Percentiles rank a stretch among this genome's conserved stretches.
phyloP scores from a whole-genome alignment of 768 basidiomycete genomes.

The Krasilnikovozyma curviuscula region DNA sequence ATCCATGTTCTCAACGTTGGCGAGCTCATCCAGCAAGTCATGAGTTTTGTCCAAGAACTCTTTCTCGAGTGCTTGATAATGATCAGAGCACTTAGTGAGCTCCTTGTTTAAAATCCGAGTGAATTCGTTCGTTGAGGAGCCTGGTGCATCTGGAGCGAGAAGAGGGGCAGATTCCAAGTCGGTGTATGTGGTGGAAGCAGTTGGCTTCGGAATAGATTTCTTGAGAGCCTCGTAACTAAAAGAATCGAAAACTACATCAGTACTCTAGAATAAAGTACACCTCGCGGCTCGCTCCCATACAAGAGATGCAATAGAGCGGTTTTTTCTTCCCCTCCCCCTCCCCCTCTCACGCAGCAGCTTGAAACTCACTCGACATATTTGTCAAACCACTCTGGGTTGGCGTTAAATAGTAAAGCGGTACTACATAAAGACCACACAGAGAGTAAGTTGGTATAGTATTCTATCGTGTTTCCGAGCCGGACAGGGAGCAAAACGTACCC shows the following conservation, averaged over 20 bases:
- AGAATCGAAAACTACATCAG: background rate
- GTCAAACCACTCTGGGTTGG: constrained; percentile 27
- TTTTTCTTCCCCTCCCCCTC: background rate
- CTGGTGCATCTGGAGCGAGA: constrained; percentile 7
- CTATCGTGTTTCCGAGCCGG: background rate
- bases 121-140: constrained; percentile 33
- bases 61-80: constrained; percentile 59
- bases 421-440: constrained; percentile 6
- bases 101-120: constrained; percentile 60
- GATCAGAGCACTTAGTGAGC: constrained; percentile 53
- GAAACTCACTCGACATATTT: constrained; percentile 26
- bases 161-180: constrained; percentile 23
- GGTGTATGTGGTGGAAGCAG: constrained; percentile 19
- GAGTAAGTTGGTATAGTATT: background rate
- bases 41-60: constrained; percentile 34
- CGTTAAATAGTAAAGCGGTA: constrained; percentile 26
- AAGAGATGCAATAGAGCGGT: background rate
- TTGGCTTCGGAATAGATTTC: constrained; percentile 27
- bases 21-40: constrained; percentile 23
- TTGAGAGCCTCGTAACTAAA: constrained; percentile 27
- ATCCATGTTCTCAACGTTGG: constrained; percentile 5
- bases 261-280: background rate
- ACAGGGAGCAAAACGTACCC: constrained; percentile 16
- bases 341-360: too few relatives aligned
- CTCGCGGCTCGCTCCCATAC: too few relatives aligned